Base-by-base conservation (phyloP, 352 stramenopile species). In the Phytophthora tubulina region DNA sequence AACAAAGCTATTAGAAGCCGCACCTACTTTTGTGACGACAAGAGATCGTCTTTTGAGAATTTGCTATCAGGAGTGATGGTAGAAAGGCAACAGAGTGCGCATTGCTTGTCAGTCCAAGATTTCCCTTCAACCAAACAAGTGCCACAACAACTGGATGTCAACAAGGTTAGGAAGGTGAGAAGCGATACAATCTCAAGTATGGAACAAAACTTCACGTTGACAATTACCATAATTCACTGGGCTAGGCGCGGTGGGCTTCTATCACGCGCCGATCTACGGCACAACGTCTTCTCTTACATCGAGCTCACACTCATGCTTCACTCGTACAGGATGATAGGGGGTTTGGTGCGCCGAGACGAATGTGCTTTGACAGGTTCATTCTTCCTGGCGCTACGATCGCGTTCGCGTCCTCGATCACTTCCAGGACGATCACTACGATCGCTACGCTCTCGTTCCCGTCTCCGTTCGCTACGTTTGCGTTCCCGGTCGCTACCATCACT, bases 201-300 rank as follows among this genome's bases (percentile, higher is more conserved):
- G 35, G 31, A 36, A 53, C 49, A 71, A 57, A 72, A 33, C 61
- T 50, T 50, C 41, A 74, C 31, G 41, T 65, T 65, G 57, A 73
- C 66, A 73, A 69, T 68, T 75, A 75, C 53, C 67, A 71, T 67
- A 70, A 71, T 75, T 66, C 61, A 70, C 67, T 62, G 52, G 63
- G 58, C 58, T 67, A 58, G 48, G 56, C 56, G 56, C 55, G 42
- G 58, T 58, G 57, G 32, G 52, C 67, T 75, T 70, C 61, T 71
- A 75, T 75, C 67, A 62, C 67, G 67, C 60, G 61, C 67, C 67
- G 67, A 64, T 71, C 41, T 57, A 63, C 51, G 38, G 53, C 55
- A 66, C 44, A 45, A 65, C 45, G 57, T 50, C 15, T 56, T 70
- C 46, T 66, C 61, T 63, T 32, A 65, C 46, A 64, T 44, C 11